Percentiles rank a stretch among this genome's conserved stretches.
phyloP scores from a whole-genome alignment of 2,329 filamentous ascomycete species.

The Aspergillus tamarii region DNA sequence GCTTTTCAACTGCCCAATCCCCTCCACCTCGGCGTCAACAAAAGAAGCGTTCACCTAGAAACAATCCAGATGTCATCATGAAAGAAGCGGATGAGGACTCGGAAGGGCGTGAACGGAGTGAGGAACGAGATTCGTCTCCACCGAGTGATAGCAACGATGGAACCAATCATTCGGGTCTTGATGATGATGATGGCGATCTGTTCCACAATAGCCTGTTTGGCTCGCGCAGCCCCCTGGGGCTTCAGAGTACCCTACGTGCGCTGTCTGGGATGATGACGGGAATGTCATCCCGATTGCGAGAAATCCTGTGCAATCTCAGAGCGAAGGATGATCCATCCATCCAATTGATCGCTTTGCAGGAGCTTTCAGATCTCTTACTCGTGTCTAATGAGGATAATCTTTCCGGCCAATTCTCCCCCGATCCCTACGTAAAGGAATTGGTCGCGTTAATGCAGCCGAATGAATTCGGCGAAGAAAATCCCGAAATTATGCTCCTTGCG shows the following conservation, averaged over 20 bases:
- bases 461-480: conserved; percentile 85
- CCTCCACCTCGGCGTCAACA: conserved; percentile 43
- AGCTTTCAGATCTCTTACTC: conserved; percentile 88
- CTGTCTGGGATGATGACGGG: conserved; percentile 91
- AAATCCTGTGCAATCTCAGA: conserved; percentile 74
- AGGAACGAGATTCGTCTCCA: conserved; percentile 61
- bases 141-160: conserved; percentile 69
- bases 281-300: conserved; percentile 76
- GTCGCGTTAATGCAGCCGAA: conserved; percentile 89
- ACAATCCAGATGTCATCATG: conserved; percentile 71
- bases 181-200: conserved; percentile 63
- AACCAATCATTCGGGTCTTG: conserved; percentile 54
- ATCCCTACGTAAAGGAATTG: conserved; percentile 93
- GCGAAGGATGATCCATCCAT: conserved; percentile 83
- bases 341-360: conserved; percentile 89
- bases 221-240: conserved; percentile 62
- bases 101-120: conserved; percentile 40
- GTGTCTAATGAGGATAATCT: conserved; percentile 97
- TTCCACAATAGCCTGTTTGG: conserved; percentile 69
- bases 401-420: conserved; percentile 90
- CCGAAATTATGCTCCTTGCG: conserved; percentile 94
- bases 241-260: conserved; percentile 82
- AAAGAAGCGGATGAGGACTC: conserved; percentile 66
- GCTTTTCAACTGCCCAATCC: conserved; percentile 37
- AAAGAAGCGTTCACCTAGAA: conserved; percentile 59